Evolutionary conservation across 768 basidiomycete genomes (phyloP), one percentile per base, ranked within the genome.

Genomic region (Podaxis sp.): DNA sequence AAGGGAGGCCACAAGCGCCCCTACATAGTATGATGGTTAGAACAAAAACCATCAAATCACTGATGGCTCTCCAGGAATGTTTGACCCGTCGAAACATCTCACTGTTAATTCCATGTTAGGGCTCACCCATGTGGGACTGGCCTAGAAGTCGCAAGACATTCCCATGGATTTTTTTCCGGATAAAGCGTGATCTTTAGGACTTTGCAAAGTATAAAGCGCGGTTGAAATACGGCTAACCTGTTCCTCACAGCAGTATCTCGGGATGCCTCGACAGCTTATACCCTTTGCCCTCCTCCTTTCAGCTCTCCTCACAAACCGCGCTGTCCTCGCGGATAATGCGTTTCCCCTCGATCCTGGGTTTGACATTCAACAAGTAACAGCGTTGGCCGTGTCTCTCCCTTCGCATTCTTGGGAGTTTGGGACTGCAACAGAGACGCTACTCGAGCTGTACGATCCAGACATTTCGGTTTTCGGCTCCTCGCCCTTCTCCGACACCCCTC

Each of bases 321-420:
- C 24, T 5, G 29, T 17, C 27, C n/a, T 60, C 27, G 50, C 51
- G 12, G 47, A 38, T 9, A 4, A 8, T 13, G 19, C 54, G 2
- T 40, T 76, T 63, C 69, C 76, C 53, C 74, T 74, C 61, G 68
- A 69, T 46, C 76, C 79, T 2, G 79, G 79, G 11, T 80, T 75
- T 58, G 70, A 75, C 59, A 74, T 79, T 46, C 62, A 68, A 19
- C 66, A 66, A 13, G 79, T 79, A 43, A 64, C 69, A 37, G 55
- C 64, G 6, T 66, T 74, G n/a, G 75, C 75, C 0, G 65, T 73
- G 47, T 67, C 74, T 5, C 68, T 81, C 3, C 78, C 81, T 2
- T 72, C 76, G 0, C 79, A 80, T 60, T 80, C 80, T 11, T 83
- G 82, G 82, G 81, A 83, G 60, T 81, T 68, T 59, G 82, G 82